Evolutionary conservation across 345 rosid species (phyloP), one percentile per base, ranked within the genome.

Genomic region (Eutrema heterophyllum): DNA sequence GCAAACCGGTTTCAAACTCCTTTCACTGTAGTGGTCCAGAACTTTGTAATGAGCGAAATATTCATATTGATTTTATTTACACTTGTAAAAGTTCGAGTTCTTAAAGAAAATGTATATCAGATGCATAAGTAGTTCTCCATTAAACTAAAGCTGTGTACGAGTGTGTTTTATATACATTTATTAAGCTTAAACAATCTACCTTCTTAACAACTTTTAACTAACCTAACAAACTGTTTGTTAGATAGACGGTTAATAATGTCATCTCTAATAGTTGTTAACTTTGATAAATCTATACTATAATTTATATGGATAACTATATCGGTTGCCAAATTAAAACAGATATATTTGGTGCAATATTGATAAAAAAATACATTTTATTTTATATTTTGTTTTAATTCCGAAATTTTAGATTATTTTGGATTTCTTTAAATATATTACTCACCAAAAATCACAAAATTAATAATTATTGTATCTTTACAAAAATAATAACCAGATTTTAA

Each of bases 161-260:
- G n/a, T 13, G 54, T 41, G 43, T 50, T 13, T 27, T 35, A 30
- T 35, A 38, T 8, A 33, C 43, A 57, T 29, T 63, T 53, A n/a
- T 44, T 44, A 63, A 15, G 13, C 27, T 64, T 29, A 32, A 32
- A 21, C 18, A 63, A 63, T 0, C 21, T 18, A 0, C 53, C n/a
- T 62, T 4, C 13, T 39, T 27, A 26, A 44, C 15, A 27, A 41
- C 39, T 55, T 24, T 55, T 43, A 29, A 15, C 46, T 53, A 29
- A 15, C 46, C 70, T 35, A 73, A 64, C 71, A n/a, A 64, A 44
- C 56, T 70, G 35, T 72, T 72, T 43, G 77, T 29, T 72, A 29
- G 24, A 1, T 21, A 45, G 69, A 52, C 69, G n/a, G 39, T 49
- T 50, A 39, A 38, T 38, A 40, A 27, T 59, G 67, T 49, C 68